Conservation (phyloP, 2,329 filamentous ascomycete species). For the Podosphaera fusca region DNA sequence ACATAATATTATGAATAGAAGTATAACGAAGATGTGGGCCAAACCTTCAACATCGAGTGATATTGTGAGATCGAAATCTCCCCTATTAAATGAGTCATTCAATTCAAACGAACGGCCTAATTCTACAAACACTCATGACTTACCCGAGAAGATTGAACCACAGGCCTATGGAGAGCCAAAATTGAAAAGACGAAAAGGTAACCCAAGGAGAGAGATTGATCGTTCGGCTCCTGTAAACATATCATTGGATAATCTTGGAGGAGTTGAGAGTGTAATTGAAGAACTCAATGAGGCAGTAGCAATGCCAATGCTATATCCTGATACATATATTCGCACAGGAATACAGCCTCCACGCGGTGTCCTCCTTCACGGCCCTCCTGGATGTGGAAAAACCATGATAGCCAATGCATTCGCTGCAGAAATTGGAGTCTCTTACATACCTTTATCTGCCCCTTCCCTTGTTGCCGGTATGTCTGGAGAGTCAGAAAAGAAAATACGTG, state of each 20-base stretch:
- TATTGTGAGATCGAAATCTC: conserved; percentile 8
- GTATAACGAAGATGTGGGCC: conserved; percentile 35
- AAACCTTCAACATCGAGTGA: conserved; percentile 14
- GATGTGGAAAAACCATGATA: conserved; percentile 71
- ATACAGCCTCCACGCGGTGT: conserved; percentile 53
- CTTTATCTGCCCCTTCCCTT: conserved; percentile 60
- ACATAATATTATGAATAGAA: conserved; percentile 41
- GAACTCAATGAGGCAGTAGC: conserved; percentile 49
- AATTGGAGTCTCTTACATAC: conserved; percentile 54
- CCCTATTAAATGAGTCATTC: conserved; percentile 3
- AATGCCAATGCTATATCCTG: conserved; percentile 45
- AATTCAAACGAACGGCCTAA: conserved; percentile 5
- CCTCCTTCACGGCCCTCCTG: conserved; percentile 60
- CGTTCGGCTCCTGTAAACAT: conserved; percentile 42
- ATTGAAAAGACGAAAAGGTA: conserved; percentile 38
- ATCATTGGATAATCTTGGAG: conserved; percentile 49
- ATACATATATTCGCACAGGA: conserved; percentile 39
- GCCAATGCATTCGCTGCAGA: conserved; percentile 58
- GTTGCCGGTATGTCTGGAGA: conserved; percentile 77
- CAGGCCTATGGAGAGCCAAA: conserved; percentile 42
- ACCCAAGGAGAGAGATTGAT: conserved; percentile 29
- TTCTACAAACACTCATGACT: not conserved
- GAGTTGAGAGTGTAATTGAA: conserved; percentile 47
- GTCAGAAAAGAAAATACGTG: conserved; percentile 66
- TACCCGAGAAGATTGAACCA: conserved; percentile 21